Base-by-base conservation (phyloP, 1,139 yeast genomes). In the Taphrina confusa region DNA sequence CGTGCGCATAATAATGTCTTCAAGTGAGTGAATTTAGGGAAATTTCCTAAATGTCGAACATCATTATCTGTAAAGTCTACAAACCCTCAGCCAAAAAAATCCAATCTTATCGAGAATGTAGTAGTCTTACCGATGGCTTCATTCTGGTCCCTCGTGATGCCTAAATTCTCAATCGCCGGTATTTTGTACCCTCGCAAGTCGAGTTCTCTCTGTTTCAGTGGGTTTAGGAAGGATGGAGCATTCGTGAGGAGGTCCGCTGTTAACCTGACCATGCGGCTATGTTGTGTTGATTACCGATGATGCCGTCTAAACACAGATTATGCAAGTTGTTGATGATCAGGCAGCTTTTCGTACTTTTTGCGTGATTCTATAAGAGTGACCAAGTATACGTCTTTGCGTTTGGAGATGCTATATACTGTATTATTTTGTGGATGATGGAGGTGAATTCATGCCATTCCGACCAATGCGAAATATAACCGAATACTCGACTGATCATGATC, bases 41-140 rank as follows among this genome's bases (percentile, higher is more conserved):
- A 72, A 60, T 78, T 78, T 5, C 80, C 77, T 14, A 88, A 68
- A 14, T 77, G 78, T 1, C 79, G 72, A 18, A 87, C 72, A 37
- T 80, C 83, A 70, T 88, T 88, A 69, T 83, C 82, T 3, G 88
- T 79, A 42, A 87, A 71, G 70, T 88, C 95, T 52, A 31, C 12
- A 31, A 22, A 14, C n/a, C 42, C 20, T 16, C 12, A 14, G 42
- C 18, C 16, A 18, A 14, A 25, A 28, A 27, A 6, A 45, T 23
- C 33, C 9, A 30, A 12, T 30, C 33, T 30, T 30, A 12, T 34
- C 20, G 1, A 16, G 34, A 11, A 25, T 14, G n/a, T n/a, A 16
- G 42, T 16, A 25, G 25, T 6, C 6, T 18, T 52, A 52, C 57
- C 57, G 5, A 87, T 74, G 20, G 81, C 80, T 60, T 80, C 82